Base-by-base conservation (phyloP, 1,284 basidiomycete species). In the Marasmius oreades region DNA sequence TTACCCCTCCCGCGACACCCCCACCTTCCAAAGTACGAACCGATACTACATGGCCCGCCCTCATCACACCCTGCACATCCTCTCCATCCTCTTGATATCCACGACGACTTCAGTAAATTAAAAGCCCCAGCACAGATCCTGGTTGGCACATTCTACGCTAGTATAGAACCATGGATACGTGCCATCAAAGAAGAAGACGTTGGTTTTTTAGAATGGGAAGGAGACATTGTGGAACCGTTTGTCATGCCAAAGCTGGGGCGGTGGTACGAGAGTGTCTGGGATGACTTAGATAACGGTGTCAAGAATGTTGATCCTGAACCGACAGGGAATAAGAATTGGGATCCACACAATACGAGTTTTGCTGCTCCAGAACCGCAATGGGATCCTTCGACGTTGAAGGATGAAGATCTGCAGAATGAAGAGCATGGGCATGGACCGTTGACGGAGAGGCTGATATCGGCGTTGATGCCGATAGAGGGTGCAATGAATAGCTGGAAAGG, bases 181-280 rank as follows among this genome's bases (percentile, higher is more conserved):
- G 82, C 83, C 39, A 84, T 95, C 53, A 88, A 88, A 57, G 93
- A 96, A 71, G 94, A 95, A 69, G 94, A 96, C 66, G 74, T 96
- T 31, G 94, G 94, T 5, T 93, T 93, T 71, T 78, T 97, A 58
- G 88, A 91, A 61, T 90, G 90, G 66, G 86, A 86, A n/a, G 87
- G 81, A 18, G 95, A 97, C 65, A 93, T 96, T 58, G 78, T 90
- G 5, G 90, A 93, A 58, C 88, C 92, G 0, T 96, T 86, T 65
- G 75, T 92, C 43, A 84, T 96, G 72, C 95, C 95, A 6, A 84
- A 88, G 57, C 79, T 96, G 0, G 96, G 95, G 6, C 78, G 86
- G 61, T 94, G 95, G 73, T 98, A 97, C 67, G 78, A 84, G 24
- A 90, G 95, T 53, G 77, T 88, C 1, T 98, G 95, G 95, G 93